phyloP scores from a whole-genome alignment of 176 grass and related monocot genomes.

The Aegilops tauschii region DNA sequence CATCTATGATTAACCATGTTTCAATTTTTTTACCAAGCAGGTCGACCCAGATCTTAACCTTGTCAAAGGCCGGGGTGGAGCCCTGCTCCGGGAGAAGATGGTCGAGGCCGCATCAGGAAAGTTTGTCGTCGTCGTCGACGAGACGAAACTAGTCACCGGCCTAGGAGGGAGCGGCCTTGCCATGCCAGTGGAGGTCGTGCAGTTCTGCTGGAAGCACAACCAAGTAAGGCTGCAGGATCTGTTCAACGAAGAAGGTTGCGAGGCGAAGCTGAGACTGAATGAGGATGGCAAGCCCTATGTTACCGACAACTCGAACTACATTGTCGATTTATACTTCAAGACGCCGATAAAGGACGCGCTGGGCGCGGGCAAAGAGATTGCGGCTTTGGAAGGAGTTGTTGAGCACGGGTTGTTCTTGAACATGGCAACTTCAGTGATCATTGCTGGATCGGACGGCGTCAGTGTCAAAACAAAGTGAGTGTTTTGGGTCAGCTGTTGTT shows the following conservation, averaged over 20 bases:
- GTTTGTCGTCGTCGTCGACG: conserved; percentile 80
- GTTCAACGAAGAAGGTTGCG: conserved; percentile 76
- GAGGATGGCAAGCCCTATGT: conserved; percentile 73
- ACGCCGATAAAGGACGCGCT: conserved; percentile 86
- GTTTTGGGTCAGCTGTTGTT: not conserved
- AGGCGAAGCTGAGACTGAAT: conserved; percentile 77
- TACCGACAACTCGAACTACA: conserved; percentile 83
- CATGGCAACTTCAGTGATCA: conserved; percentile 88
- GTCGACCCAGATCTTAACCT: conserved; percentile 97
- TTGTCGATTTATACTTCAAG: conserved; percentile 89
- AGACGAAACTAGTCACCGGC: conserved; percentile 88
- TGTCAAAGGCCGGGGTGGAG: conserved; percentile 93
- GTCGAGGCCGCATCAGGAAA: conserved; percentile 88
- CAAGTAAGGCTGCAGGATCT: conserved; percentile 72
- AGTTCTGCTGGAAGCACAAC: conserved; percentile 99
- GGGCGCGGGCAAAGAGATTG: conserved; percentile 73
- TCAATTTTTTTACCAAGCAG: conserved; percentile 27
- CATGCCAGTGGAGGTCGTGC: conserved; percentile 97
- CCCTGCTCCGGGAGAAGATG: conserved; percentile 98
- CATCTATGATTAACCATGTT: not conserved
- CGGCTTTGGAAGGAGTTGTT: conserved; percentile 81
- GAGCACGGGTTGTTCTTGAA: conserved; percentile 94
- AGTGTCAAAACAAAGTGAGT: conserved; percentile 80
- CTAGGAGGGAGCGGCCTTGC: conserved; percentile 89
- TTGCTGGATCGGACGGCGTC: conserved; percentile 84